Evolutionary conservation across 306 rosid species (phyloP).

Genomic region (Citrullus amarus): DNA sequence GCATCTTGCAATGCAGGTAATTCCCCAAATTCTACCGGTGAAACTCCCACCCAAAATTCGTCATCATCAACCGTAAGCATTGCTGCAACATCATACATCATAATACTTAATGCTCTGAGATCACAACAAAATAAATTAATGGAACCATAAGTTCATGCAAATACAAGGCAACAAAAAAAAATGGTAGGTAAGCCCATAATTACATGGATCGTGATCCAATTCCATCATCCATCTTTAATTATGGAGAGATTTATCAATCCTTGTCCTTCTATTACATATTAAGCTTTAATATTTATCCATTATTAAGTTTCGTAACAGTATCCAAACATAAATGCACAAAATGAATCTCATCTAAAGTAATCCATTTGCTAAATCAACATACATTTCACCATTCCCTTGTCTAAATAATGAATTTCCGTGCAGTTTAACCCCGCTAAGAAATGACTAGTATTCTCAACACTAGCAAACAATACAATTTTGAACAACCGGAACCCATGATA

Average conservation of each 20-base stretch:
- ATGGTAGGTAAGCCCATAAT: not conserved
- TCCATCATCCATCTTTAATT: not conserved
- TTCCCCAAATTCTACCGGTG: conserved; percentile 73
- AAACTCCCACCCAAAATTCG: conserved; percentile 92
- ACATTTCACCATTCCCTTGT: not conserved
- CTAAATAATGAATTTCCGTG: not conserved
- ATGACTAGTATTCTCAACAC: not conserved
- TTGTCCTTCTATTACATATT: not conserved
- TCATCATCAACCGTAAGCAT: conserved; percentile 80
- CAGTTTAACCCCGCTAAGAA: not conserved
- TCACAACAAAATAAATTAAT: not conserved
- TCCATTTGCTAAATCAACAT: not conserved
- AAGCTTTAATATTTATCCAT: not conserved
- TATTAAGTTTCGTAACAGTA: not conserved
- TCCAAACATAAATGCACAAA: not conserved
- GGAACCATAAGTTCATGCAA: not conserved
- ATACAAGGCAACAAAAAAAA: not conserved
- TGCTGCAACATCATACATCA: conserved; percentile 48
- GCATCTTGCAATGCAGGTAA: conserved; percentile 92
- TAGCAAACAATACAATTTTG: not conserved
- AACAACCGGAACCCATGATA: not conserved
- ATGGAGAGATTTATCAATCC: not conserved
- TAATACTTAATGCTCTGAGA: conserved; percentile 1
- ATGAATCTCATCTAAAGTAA: not conserved
- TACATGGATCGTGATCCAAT: not conserved